Base-by-base conservation (phyloP, 1,284 basidiomycete genomes). In the Cutaneotrichosporon cutaneum region DNA sequence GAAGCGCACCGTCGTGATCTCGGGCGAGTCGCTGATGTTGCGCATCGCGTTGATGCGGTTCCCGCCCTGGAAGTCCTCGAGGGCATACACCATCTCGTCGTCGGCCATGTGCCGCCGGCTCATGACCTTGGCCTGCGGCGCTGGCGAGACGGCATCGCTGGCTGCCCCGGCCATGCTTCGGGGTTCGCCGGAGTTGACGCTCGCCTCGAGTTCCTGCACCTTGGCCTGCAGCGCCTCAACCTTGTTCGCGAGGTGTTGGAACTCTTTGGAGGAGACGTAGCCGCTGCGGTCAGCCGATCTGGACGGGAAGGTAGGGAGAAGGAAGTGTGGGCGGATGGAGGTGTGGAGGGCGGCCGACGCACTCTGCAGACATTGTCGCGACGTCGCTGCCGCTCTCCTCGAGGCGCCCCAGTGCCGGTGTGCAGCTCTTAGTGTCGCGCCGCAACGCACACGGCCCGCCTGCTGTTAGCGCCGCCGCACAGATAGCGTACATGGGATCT, bases 81-180 rank as follows among this genome's bases (percentile, higher is more conserved):
- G 61, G 18, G 60, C 66, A 39, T 58, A 67, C 30, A 64, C 61
- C 61, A 64, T 64, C 55, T 67, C 66, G 56, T 67, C 66, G 33
- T 67, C 66, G 27, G 30, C 64, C 13, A 63, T 24, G 26, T 63
- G 57, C 35, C 62, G 50, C 6, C 64, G 59, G n/a, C 61, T 61
- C 18, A 54, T 54, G 36, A 63, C 22, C 22, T 33, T 35, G 10
- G 52, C 52, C 18, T 54, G 52, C 22, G 52, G 22, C 22, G 22
- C 21, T 2, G 52, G 52, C 16, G 52, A 54, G 10, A 35, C 52
- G 9, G n/a, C 45, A 13, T 21, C 22, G 14, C 35, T 26, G 22
- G 33, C 21, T 24, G 21, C 21, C 33, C 45, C 26, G 14, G 14
- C 45, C 10, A 11, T 2, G 9, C 36, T 22, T 11, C 53, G 53